phyloP scores from a whole-genome alignment of 305 asterid species.

The Petunia hybrid region DNA sequence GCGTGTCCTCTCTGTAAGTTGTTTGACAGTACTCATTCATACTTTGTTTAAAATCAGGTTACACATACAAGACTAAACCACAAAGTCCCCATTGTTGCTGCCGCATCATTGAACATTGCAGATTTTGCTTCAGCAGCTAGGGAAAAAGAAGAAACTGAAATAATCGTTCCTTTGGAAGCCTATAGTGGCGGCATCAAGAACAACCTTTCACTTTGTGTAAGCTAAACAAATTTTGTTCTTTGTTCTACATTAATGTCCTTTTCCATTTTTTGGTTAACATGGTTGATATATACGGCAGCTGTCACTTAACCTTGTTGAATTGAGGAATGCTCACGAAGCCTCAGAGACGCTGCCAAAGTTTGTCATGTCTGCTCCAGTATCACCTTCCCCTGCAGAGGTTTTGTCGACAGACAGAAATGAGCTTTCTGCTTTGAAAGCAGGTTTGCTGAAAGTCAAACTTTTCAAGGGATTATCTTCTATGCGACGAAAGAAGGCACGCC shows the following conservation, averaged over 20 bases:
- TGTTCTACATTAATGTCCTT: conserved; percentile 50
- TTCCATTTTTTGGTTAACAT: not conserved
- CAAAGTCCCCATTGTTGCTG: conserved; percentile 46
- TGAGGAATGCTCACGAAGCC: conserved; percentile 25
- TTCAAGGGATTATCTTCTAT: conserved; percentile 52
- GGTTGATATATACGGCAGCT: conserved; percentile 21
- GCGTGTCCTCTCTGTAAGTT: not conserved
- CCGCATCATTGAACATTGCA: conserved; percentile 65
- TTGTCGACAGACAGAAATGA: conserved; percentile 51
- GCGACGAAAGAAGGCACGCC: conserved; percentile 50
- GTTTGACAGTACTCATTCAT: conserved; percentile 16
- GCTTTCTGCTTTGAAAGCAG: conserved; percentile 43
- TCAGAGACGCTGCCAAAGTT: conserved; percentile 24
- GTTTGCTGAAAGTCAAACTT: conserved; percentile 55
- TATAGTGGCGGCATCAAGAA: conserved; percentile 1
- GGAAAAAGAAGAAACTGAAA: conserved; percentile 42
- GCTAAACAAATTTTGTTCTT: conserved; percentile 20
- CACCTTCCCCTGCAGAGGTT: conserved; percentile 62
- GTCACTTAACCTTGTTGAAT: conserved; percentile 32
- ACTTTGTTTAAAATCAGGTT: conserved; percentile 45
- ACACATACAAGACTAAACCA: conserved; percentile 47
- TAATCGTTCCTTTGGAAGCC: conserved; percentile 52
- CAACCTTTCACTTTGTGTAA: conserved; percentile 33
- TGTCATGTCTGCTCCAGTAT: conserved; percentile 29
- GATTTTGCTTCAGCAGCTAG: conserved; percentile 50